Base-by-base conservation (phyloP, 768 basidiomycete genomes). In the Cyclocybe cylindracea region DNA sequence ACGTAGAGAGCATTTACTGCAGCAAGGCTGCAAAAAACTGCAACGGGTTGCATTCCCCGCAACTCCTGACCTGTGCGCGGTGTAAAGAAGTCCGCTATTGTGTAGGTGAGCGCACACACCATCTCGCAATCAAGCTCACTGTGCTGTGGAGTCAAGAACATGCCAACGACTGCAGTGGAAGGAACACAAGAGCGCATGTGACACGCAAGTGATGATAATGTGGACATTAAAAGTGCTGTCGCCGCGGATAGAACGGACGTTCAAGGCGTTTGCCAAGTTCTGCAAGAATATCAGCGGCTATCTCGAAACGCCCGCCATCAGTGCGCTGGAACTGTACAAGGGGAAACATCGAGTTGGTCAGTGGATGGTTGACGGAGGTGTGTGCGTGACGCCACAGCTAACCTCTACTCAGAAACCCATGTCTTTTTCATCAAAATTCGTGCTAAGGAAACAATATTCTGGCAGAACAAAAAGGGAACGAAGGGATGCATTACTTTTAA, bases 41-140 rank as follows among this genome's bases (percentile, higher is more conserved):
- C 51, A 59, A 55, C 51, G 40, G 31, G 24, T 48, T 44, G 19
- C 58, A 59, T 37, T 40, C 54, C 3, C 48, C 45, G 3, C 13
- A 33, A 5, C 54, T 59, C n/a, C 31, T 55, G 43, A 59, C 54
- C 9, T 59, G 58, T 38, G 54, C 54, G 7, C 50, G 39, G 43
- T 59, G 58, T 33, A 55, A 59, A 51, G 54, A 59, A 39, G 54
- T 55, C 14, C 38, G 54, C 50, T 59, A 59, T 51, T 59, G 58
- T 39, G 58, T 59, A 46, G 37, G 57, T 55, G 14, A 11, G 36
- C 7, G 9, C 33, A 34, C 39, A 16, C 6, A 24, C 39, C 35
- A n/a, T 13, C 9, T 34, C 4, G 33, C 7, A 10, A 16, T 31
- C 5, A 45, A 31, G 13, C 14, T n/a, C 10, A 10, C n/a, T 14